These are phyloP conservation scores for Phoma sp. DNA, from an alignment of 2,329 filamentous ascomycete genomes.

Conservation along the genomic window DNA sequence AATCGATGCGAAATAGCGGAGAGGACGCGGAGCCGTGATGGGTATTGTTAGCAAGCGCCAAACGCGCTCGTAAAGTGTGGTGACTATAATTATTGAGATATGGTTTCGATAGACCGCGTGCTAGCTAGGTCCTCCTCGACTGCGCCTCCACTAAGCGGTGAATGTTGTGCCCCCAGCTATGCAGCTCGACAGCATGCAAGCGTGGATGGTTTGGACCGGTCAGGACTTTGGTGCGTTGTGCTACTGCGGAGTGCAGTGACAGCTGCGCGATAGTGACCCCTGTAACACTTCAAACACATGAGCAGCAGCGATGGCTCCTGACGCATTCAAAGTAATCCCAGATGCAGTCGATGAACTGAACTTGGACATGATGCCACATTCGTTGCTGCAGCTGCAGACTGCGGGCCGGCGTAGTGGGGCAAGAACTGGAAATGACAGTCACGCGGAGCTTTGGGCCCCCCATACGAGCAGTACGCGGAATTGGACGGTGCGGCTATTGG, in stretches of 20 bases:
- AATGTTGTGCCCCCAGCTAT: constrained; percentile 9
- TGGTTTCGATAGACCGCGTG: constrained; percentile 12
- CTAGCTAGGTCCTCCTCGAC: constrained; percentile 1
- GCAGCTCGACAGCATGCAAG: constrained; percentile 1
- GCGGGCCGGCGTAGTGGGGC: constrained; percentile 18
- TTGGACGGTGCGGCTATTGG: constrained; percentile 10
- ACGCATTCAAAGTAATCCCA: not conserved
- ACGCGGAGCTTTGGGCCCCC: constrained; percentile 4
- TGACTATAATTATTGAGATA: constrained; percentile 11
- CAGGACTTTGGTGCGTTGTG: constrained; percentile 2
- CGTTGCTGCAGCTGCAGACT: constrained; percentile 11
- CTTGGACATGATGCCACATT: constrained; percentile 10
- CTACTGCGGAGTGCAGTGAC: constrained; percentile 10
- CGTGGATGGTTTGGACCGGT: constrained; percentile 3
- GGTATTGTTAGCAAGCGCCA: constrained; percentile 11
- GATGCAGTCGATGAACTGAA: not conserved
- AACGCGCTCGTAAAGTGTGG: constrained; percentile 8
- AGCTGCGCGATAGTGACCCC: not conserved
- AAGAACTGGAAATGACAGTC: constrained; percentile 13
- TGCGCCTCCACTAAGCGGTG: constrained; percentile 8
- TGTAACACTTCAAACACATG: not conserved
- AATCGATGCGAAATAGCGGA: constrained; percentile 1
- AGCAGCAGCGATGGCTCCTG: not conserved
- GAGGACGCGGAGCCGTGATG: not conserved
- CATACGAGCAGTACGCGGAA: constrained; percentile 3